Evolutionary conservation across 2,329 filamentous ascomycete genomes (phyloP).

Genomic region (Meredithiella fracta): DNA sequence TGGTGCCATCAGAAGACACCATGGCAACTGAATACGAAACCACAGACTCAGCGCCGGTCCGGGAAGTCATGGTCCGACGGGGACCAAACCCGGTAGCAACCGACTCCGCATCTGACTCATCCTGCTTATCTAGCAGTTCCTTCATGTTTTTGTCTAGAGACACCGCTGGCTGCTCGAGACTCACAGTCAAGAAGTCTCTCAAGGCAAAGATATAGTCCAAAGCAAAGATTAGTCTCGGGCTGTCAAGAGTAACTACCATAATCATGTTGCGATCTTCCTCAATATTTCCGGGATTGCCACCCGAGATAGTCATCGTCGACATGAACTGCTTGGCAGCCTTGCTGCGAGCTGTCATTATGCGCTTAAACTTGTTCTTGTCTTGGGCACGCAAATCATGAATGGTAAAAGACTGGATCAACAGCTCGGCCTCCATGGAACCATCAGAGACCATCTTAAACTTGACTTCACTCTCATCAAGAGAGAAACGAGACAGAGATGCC

Average conservation of each 20-base stretch:
- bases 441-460: conserved; percentile 91
- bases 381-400: conserved; percentile 80
- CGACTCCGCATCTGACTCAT: conserved; percentile 42
- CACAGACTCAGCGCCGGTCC: conserved; percentile 19
- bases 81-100: conserved; percentile 18
- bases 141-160: conserved; percentile 35
- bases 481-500: conserved; percentile 83
- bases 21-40: background rate
- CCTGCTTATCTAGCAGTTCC: conserved; percentile 33
- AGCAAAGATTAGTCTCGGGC: conserved; percentile 84
- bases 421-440: conserved; percentile 76
- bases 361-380: conserved; percentile 88
- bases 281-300: conserved; percentile 25
- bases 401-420: conserved; percentile 85
- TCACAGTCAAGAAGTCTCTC: conserved; percentile 63
- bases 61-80: background rate
- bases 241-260: conserved; percentile 85
- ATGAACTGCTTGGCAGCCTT: conserved; percentile 94
- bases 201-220: conserved; percentile 89
- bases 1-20: background rate
- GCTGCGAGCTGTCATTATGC: conserved; percentile 95
- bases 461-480: conserved; percentile 76
- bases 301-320: conserved; percentile 87
- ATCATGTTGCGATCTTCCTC: conserved; percentile 56
- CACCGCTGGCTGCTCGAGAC: conserved; percentile 47